Evolutionary conservation across 2,329 filamentous ascomycete genomes (phyloP).

Genomic region (Nectriaceae sp.): DNA sequence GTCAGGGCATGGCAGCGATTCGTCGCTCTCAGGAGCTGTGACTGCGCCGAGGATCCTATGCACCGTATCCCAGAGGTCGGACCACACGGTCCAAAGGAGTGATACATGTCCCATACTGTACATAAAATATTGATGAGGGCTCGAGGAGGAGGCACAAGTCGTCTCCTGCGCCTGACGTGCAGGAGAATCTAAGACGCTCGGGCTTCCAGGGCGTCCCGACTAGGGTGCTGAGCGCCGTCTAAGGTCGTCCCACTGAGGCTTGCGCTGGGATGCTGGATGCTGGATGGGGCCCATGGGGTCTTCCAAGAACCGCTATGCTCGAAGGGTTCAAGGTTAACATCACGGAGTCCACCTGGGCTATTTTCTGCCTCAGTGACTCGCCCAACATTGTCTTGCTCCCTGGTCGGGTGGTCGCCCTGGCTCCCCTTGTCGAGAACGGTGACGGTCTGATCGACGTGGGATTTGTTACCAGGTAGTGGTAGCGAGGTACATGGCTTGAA

Average conservation of each 20-base stretch:
- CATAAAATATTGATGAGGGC: too few relatives aligned
- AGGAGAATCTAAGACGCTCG: conserved; percentile 3
- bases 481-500: neutral
- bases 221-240: neutral
- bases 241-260: conserved; percentile 14
- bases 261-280: conserved; percentile 6
- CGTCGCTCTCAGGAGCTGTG: too few relatives aligned
- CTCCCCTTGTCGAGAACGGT: conserved; percentile 27
- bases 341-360: conserved; percentile 14
- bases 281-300: neutral
- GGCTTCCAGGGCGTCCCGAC: neutral
- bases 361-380: conserved; percentile 15
- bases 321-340: conserved; percentile 18
- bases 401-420: conserved; percentile 7
- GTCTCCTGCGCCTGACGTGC: conserved; percentile 9
- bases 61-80: too few relatives aligned
- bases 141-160: too few relatives aligned
- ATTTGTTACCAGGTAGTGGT: conserved; percentile 18
- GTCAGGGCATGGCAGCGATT: too few relatives aligned
- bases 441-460: conserved; percentile 24
- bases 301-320: conserved; percentile 18
- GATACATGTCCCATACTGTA: too few relatives aligned
- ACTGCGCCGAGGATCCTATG: too few relatives aligned
- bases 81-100: too few relatives aligned
- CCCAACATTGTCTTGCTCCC: conserved; percentile 19